Conservation (phyloP, 108 stramenopile species). For the Fragilariopsis cylindrus region DNA sequence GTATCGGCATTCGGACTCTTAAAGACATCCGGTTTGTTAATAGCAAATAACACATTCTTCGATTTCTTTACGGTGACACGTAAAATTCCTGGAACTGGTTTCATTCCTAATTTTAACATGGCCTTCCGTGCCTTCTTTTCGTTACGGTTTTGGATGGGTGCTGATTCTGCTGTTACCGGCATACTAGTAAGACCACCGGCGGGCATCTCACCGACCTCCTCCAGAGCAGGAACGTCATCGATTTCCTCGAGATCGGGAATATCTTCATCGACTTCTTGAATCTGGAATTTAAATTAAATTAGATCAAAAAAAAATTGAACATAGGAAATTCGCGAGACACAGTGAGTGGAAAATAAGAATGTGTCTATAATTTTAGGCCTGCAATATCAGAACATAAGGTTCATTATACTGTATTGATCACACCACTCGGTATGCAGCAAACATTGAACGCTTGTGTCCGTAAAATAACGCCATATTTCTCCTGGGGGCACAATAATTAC, state of each 20-base stretch:
- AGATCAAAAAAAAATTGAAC: neutral
- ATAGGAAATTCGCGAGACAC: neutral
- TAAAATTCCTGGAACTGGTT: slow-evolving; percentile 89
- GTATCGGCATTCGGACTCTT: slow-evolving; percentile 92
- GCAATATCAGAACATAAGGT: too few relatives aligned
- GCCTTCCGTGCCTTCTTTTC: slow-evolving; percentile 99
- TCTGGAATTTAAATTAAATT: slow-evolving; percentile 21
- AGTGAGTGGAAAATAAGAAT: neutral
- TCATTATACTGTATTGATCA: too few relatives aligned
- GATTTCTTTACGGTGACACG: slow-evolving; percentile 98
- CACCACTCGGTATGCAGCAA: too few relatives aligned
- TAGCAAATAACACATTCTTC: slow-evolving; percentile 95
- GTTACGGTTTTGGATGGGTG: slow-evolving; percentile 86
- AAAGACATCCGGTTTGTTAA: slow-evolving; percentile 95
- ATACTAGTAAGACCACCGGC: slow-evolving; percentile 38
- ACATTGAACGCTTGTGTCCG: too few relatives aligned
- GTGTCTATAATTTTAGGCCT: too few relatives aligned
- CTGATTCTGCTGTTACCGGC: slow-evolving; percentile 18
- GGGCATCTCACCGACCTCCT: slow-evolving; percentile 4
- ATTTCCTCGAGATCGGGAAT: slow-evolving; percentile 73
- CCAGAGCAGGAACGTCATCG: slow-evolving; percentile 54
- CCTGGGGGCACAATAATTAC: too few relatives aligned
- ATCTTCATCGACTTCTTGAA: slow-evolving; percentile 79
- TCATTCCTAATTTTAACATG: slow-evolving; percentile 97
- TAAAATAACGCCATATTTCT: too few relatives aligned